Base-by-base conservation (phyloP, 331 rosid species). In the Ulmus americana region DNA sequence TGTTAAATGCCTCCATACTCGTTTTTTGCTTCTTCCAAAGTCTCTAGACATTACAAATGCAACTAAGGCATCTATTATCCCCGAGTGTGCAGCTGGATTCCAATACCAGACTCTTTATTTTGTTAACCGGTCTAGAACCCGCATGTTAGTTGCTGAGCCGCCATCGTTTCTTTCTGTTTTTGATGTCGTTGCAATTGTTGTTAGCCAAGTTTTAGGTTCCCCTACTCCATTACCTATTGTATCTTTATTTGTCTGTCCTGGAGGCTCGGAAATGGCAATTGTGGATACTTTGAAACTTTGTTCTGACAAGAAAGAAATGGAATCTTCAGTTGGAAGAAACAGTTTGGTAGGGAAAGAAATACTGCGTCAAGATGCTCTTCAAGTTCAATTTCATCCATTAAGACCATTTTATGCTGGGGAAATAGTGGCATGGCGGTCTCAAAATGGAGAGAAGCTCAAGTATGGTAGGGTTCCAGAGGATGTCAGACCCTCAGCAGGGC, bases 371-470 rank as follows among this genome's bases (percentile, higher is more conserved):
- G 95, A 92, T 79, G 95, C 91, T 47, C 92, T 71, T 63, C 98
- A 86, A 72, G 84, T 92, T 65, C 98, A 92, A 76, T 74, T 92
- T 78, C 98, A 92, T 82, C 98, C 97, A 0, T 70, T 92, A 76
- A 85, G 98, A 72, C 98, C 98, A 65, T 92, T 92, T 67, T 92
- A 89, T 59, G 85, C 91, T 18, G 96, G 95, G 59, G 98, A 92
- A 84, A 81, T 92, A 80, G 98, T 92, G 65, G 98, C 98, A 55
- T 92, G 98, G 98, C 94, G 95, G 22, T 81, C 87, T 64, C 89
- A 89, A 78, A 87, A 76, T 44, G 98, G 98, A 70, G 95, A 92
- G 70, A 92, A 92, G 82, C 80, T 92, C 52, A 89, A 85, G 69
- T 92, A 92, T 69, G 98, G 98, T 39, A 85, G 79, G 64, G 88